These are phyloP conservation scores for Trichoderma erinaceum DNA, from an alignment of 495 filamentous ascomycete species.

Conservation along the genomic window DNA sequence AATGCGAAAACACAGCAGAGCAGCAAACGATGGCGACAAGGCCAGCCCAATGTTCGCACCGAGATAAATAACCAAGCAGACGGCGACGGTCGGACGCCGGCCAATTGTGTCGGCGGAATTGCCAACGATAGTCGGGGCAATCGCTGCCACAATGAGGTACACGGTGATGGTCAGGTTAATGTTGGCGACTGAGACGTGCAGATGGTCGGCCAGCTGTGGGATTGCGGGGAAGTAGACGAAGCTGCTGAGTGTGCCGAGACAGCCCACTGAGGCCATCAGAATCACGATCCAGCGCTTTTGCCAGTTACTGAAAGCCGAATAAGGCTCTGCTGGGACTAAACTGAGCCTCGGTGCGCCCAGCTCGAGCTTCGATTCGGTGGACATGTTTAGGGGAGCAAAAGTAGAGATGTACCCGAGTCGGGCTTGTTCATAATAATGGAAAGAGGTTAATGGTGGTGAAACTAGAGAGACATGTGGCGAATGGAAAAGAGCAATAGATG, in stretches of 20 bases:
- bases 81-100: conserved; percentile 34
- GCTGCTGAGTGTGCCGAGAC: conserved; percentile 35
- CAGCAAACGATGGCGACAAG: neutral
- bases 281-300: conserved; percentile 36
- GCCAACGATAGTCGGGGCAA: conserved; percentile 37
- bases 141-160: conserved; percentile 24
- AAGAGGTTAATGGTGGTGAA: neutral
- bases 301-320: conserved; percentile 18
- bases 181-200: conserved; percentile 25
- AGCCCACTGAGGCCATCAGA: conserved; percentile 26
- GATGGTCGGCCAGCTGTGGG: conserved; percentile 25
- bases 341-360: neutral
- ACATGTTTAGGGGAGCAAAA: neutral
- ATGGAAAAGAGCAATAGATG: neutral
- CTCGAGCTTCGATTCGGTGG: neutral
- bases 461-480: neutral
- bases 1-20: neutral
- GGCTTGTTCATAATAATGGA: neutral
- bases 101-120: conserved; percentile 40
- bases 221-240: conserved; percentile 41
- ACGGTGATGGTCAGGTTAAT: conserved; percentile 39
- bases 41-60: conserved; percentile 16
- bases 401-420: neutral
- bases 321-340: conserved; percentile 8
- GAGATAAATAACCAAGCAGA: conserved; percentile 14